phyloP scores from a whole-genome alignment of 73 alveolate genomes.

The Durusdinium trenchii region DNA sequence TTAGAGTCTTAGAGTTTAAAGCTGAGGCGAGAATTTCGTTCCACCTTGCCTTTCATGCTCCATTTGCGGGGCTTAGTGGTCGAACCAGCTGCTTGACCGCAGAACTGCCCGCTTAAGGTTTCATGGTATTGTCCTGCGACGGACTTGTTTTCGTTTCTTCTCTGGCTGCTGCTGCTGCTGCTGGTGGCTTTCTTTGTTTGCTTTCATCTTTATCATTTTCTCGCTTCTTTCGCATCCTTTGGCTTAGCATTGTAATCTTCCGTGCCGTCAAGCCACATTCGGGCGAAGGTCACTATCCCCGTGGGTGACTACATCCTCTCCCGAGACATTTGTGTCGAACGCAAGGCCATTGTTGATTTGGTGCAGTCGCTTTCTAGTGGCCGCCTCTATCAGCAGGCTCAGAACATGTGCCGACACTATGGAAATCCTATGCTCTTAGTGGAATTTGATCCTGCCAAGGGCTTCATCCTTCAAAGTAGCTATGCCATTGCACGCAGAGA shows the following conservation, averaged over 20 bases:
- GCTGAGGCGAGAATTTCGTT: conserved; percentile 82
- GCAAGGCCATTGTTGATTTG: conserved; percentile 71
- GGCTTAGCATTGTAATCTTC: background rate
- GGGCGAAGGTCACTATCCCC: conserved; percentile 55
- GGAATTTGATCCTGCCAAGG: conserved; percentile 76
- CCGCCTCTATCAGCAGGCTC: conserved; percentile 71
- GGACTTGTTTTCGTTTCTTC: background rate
- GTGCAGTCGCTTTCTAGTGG: conserved; percentile 81
- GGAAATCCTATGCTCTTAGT: conserved; percentile 53
- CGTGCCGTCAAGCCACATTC: background rate
- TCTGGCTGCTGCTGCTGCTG: background rate
- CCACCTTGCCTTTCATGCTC: conserved; percentile 88
- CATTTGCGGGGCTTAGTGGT: conserved; percentile 65
- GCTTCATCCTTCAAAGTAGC: conserved; percentile 71
- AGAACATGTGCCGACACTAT: conserved; percentile 79
- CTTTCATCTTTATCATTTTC: background rate
- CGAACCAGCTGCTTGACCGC: conserved; percentile 44
- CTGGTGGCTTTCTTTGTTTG: background rate
- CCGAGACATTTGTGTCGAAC: conserved; percentile 82
- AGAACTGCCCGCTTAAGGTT: background rate
- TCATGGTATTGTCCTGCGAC: background rate
- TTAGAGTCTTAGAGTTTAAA: too few relatives aligned
- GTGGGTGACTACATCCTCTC: conserved; percentile 90
- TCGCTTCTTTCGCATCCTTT: background rate
- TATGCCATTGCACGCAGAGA: conserved; percentile 62